phyloP scores from a whole-genome alignment of 169 alveolate species.

The Blepharisma undulans region DNA sequence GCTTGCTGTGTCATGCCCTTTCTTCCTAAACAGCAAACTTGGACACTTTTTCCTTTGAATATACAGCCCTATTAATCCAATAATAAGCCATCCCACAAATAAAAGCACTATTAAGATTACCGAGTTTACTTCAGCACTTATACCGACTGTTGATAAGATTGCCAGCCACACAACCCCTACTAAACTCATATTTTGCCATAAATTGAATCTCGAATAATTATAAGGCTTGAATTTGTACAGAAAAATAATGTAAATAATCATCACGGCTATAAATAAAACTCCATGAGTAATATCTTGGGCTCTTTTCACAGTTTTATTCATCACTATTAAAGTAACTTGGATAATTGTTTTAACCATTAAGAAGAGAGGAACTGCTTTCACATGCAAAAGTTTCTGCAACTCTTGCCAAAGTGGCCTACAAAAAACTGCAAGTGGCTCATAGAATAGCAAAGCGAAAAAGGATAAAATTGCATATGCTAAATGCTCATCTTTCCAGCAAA shows the following conservation, averaged over 20 bases:
- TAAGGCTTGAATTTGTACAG: background rate
- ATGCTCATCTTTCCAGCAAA: conserved; percentile 28
- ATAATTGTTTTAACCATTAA: background rate
- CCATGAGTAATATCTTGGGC: background rate
- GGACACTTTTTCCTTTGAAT: conserved; percentile 1
- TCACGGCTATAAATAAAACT: background rate
- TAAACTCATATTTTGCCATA: background rate
- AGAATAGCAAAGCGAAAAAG: background rate
- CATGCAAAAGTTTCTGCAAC: background rate
- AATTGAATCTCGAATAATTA: background rate
- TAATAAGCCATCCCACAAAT: background rate
- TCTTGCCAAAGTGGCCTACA: conserved; percentile 17
- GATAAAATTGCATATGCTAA: background rate
- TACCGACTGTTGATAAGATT: background rate
- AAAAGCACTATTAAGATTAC: background rate
- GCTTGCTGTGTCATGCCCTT: background rate
- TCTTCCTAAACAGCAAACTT: background rate
- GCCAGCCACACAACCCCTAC: background rate
- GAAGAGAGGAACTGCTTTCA: background rate
- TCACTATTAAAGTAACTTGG: background rate
- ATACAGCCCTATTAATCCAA: background rate
- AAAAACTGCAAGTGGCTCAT: background rate
- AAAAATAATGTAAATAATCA: background rate
- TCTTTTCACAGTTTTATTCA: conserved; percentile 3
- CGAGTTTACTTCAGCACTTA: background rate